Evolutionary conservation across 169 alveolate genomes (phyloP).

Genomic region (Cyclospora cayetanensis): DNA sequence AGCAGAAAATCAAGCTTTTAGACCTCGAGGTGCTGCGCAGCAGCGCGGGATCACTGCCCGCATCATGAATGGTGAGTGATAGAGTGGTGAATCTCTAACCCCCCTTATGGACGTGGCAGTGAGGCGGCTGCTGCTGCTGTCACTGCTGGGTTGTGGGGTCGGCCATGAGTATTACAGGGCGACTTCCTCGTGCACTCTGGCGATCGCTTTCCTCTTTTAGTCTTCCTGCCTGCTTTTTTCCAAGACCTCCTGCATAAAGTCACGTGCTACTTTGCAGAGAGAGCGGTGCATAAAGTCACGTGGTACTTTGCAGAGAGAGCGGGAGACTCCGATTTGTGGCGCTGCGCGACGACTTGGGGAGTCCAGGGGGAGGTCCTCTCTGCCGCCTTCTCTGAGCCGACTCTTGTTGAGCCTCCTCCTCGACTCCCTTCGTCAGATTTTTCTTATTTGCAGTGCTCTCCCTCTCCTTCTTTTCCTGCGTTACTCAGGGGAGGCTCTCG

Average conservation of each 20-base stretch:
- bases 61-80: slow-evolving; percentile 52
- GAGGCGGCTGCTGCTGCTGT: neutral
- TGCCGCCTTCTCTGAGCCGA: neutral
- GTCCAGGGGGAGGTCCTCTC: neutral
- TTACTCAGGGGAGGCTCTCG: slow-evolving; percentile 58
- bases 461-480: neutral
- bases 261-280: too few species aligned
- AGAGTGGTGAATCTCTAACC: too few species aligned
- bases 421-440: neutral
- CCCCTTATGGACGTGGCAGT: too few species aligned
- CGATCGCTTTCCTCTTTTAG: too few species aligned
- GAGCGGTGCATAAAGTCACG: too few species aligned
- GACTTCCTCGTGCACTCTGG: too few species aligned
- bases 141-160: neutral
- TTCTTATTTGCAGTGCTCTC: neutral
- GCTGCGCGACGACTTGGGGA: neutral
- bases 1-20: slow-evolving; percentile 33
- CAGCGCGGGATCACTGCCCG: slow-evolving; percentile 50
- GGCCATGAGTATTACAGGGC: neutral
- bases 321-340: too few species aligned
- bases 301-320: too few species aligned
- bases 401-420: neutral
- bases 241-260: too few species aligned
- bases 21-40: slow-evolving; percentile 12
- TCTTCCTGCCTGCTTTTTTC: too few species aligned